These are phyloP conservation scores for Heliamphora exappendiculata DNA, from an alignment of 148 eudicot genomes.

Conservation along the genomic window DNA sequence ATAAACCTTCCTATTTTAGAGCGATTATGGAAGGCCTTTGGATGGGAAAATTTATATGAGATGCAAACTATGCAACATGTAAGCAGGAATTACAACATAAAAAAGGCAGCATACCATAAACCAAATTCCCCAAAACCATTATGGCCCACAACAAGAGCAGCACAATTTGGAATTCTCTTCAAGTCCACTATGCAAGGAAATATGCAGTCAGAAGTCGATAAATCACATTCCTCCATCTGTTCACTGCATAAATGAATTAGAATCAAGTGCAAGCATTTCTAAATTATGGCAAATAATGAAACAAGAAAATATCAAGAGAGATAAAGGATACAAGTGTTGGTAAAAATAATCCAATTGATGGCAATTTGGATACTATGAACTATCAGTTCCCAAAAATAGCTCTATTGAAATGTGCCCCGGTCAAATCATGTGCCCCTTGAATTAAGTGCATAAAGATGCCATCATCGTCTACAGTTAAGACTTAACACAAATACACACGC, in stretches of 20 bases:
- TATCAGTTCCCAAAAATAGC: neutral
- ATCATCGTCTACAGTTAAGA: too few relatives aligned
- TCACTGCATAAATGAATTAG: conserved; percentile 39
- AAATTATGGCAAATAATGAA: neutral
- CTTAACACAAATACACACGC: neutral
- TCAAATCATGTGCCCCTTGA: neutral
- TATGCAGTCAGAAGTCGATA: conserved; percentile 60
- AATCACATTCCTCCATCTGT: conserved; percentile 40
- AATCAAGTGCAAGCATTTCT: neutral
- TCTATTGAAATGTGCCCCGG: neutral
- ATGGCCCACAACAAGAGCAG: conserved; percentile 66
- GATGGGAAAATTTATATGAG: neutral
- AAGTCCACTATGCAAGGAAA: conserved; percentile 62
- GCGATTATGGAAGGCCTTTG: neutral
- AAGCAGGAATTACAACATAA: neutral
- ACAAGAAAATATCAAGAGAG: neutral
- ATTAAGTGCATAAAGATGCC: neutral
- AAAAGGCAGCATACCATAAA: conserved; percentile 60
- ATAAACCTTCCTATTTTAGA: neutral
- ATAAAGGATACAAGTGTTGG: neutral
- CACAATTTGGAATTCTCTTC: conserved; percentile 61
- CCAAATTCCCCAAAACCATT: conserved; percentile 85
- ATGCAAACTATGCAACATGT: neutral
- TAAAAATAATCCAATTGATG: neutral
- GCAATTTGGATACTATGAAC: neutral